Evolutionary conservation across 1,284 basidiomycete species (phyloP), one percentile per base, ranked within the genome.

Genomic region (Meripilus lineatus): DNA sequence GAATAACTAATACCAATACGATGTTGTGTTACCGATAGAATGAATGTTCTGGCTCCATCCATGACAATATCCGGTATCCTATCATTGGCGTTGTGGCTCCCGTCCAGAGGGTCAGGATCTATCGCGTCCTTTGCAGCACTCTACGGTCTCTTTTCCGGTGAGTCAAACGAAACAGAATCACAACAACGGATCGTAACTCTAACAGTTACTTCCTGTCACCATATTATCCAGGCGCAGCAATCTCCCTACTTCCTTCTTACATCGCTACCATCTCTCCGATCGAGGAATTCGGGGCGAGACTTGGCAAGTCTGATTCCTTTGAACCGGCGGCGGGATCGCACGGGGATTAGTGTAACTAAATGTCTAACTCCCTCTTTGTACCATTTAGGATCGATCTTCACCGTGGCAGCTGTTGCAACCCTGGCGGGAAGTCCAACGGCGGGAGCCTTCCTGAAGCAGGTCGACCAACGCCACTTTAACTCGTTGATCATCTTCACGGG

Each of bases 231-330:
- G 80, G 80, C 2, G 74, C 76, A 2, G 77, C 81, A 54, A 74
- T 81, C 23, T 74, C 76, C n/a, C 66, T 83, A 22, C 58, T 83
- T 24, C 78, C 73, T 3, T 78, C 80, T 0, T 82, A 80, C 50
- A 71, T 83, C 6, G 77, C 74, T n/a, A 72, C 76, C 48, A 81
- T 82, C 48, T 76, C 75, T 10, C 60, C 61, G 2, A 38, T 52
- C 6, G 57, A 61, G 28, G 50, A 51, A 10, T 59, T 57, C 47
- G 61, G 61, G 2, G 61, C 58, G 3, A 50, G 61, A 32, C 43
- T 61, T 15, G 61, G 61, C 58, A 33, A 14, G 58, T 44, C n/a
- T n/a, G n/a, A n/a, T n/a, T n/a, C n/a, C n/a, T 15, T 23, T 33
- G 18, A 18, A 14, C 5, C 20, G n/a, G 17, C n/a, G n/a, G n/a